Evolutionary conservation across 306 rosid genomes (phyloP), one percentile per base, ranked within the genome.

Genomic region (Lathyrus oleraceus): DNA sequence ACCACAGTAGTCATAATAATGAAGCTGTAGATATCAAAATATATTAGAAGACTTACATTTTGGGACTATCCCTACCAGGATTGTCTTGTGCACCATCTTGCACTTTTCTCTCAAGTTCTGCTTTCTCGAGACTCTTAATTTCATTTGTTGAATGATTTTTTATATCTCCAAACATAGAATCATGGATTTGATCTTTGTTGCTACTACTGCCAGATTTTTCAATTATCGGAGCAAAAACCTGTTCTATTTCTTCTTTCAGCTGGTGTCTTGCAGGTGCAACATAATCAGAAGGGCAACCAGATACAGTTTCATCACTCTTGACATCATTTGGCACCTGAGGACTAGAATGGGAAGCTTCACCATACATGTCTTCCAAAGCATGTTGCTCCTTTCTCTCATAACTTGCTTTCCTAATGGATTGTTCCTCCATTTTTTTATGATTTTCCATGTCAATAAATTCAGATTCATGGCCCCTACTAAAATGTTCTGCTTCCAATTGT

Each of bases 31-130:
- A 16, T 7, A 62, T 13, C 42, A 15, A 71, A 8, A 70, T 60
- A 60, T 60, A 60, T 35, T 17, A 10, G 27, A 78, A 68, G 54
- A 70, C 92, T 85, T 83, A 89, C 96, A 19, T 40, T 64, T 81
- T 69, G 30, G 38, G 60, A 77, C 61, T 61, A 76, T 76, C 81
- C 52, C n/a, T 57, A 45, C 35, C 63, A 60, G 75, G 76, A 49
- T 48, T 59, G 47, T 76, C 84, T 64, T 67, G 52, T 17, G 39
- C 23, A 11, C 59, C 69, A 49, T 64, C 69, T 69, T 74, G 61
- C 48, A 44, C 63, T 64, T 79, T 74, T 64, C 21, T 70, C 54
- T 38, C 58, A 54, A 71, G 60, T 43, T 52, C 78, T 27, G 36
- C 68, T 65, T 84, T 67, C 65, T 65, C 78, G 77, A 58, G 42